A percentile compares a stretch with the other conserved stretches of the same genome.
These are phyloP conservation scores for Kodamaea sp. DNA, from an alignment of 1,139 yeast genomes.

Conservation along the genomic window DNA sequence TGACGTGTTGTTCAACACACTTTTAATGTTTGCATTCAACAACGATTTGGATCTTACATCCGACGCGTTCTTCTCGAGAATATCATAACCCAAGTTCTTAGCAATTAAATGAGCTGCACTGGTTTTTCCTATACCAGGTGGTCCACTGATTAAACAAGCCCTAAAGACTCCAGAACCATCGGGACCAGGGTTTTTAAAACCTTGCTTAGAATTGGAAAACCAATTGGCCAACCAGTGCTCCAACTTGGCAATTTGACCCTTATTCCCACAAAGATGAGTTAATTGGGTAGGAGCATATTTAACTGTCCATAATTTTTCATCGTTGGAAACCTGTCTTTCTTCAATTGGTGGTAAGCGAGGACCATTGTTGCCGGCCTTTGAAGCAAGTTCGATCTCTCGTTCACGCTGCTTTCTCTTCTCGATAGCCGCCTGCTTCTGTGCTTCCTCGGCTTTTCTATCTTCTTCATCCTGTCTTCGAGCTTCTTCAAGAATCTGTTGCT, in stretches of 20 bases:
- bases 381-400: no score
- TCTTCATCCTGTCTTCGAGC: slow-evolving; percentile 40
- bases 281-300: slow-evolving; percentile 83
- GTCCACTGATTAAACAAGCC: slow-evolving; percentile 84
- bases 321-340: slow-evolving; percentile 35
- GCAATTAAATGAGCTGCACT: slow-evolving; percentile 79
- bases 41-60: slow-evolving; percentile 87
- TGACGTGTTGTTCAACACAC: slow-evolving; percentile 78
- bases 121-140: slow-evolving; percentile 84
- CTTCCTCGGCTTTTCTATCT: slow-evolving; percentile 16
- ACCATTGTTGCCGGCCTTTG: background rate
- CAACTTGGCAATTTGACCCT: slow-evolving; percentile 67
- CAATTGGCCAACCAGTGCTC: slow-evolving; percentile 77
- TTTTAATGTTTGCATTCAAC: slow-evolving; percentile 66
- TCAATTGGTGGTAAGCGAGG: slow-evolving; percentile 18
- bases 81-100: slow-evolving; percentile 64
- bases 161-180: slow-evolving; percentile 68
- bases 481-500: slow-evolving; percentile 49
- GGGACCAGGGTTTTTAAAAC: slow-evolving; percentile 57
- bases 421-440: slow-evolving; percentile 11
- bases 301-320: slow-evolving; percentile 83
- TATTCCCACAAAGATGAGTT: slow-evolving; percentile 88
- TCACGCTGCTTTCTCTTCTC: background rate
- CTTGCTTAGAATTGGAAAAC: slow-evolving; percentile 57
- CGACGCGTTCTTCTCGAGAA: slow-evolving; percentile 77